Evolutionary conservation across 805 yeast genomes (phyloP), one percentile per base, ranked within the genome.

Genomic region (Schizosaccharomyces lindneri): DNA sequence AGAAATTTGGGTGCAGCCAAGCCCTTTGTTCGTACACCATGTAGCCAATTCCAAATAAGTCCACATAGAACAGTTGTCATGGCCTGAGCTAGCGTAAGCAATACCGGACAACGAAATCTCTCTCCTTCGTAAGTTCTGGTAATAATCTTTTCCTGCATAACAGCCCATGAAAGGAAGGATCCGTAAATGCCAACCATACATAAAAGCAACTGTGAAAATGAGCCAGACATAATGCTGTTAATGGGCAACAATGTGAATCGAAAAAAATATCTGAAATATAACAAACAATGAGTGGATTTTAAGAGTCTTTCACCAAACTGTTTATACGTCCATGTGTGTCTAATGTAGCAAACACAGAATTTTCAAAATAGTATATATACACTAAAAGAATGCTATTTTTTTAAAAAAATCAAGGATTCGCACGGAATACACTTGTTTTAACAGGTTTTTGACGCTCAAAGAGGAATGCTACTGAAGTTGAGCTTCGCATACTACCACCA

Each of bases 141-240:
- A 15, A 88, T 78, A 65, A 93, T 80, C 59, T 90, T 81, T 70
- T 93, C 98, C 69, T 93, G 97, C 13, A 93, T 78, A 46, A 87
- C 78, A 0, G 95, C 88, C 98, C 98, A 93, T 1, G 90, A 78
- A 32, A 93, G 73, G 67, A 93, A 93, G 60, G 95, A 84, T 1
- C 80, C 81, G 68, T 93, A 93, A 46, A 93, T 48, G 29, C 63
- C 63, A 27, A 51, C 13, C 24, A 62, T 55, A 27, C 62, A 62
- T 21, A 55, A 7, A 48, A 43, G 9, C 15, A 62, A 55, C 9
- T 61, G 59, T 32, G 57, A 31, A 21, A 60, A 36, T 6, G 59
- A 21, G 55, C 46, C 61, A 43, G 55, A 24, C 61, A 43, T 41
- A 17, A 4, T 29, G 29, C 55, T 21, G 13, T 21, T 27, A 21